Conservation (phyloP, 2,329 filamentous ascomycete genomes). For the Huntiella savannae region DNA sequence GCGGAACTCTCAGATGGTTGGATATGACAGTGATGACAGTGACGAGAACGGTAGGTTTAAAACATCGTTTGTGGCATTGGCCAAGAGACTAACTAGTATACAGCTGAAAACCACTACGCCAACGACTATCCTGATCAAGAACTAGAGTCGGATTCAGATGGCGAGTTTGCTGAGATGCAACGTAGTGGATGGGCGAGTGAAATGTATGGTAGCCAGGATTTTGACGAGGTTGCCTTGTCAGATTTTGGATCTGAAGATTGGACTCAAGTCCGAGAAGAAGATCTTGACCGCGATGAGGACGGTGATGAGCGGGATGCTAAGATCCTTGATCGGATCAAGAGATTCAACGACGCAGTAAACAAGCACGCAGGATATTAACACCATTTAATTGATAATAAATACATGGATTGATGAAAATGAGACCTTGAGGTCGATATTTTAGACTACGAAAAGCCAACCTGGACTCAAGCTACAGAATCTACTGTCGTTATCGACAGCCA, state of each 20-base stretch:
- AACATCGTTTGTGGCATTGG: too few species aligned
- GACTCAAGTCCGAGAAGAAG: conserved; percentile 14
- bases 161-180: conserved; percentile 7
- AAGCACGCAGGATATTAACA: conserved; percentile 7
- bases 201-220: conserved; percentile 26
- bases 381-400: too few species aligned
- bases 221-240: conserved; percentile 21
- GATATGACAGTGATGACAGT: conserved; percentile 38
- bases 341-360: conserved; percentile 11
- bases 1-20: conserved; percentile 12
- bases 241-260: conserved; percentile 20
- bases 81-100: not conserved
- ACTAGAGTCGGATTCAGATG: conserved; percentile 40
- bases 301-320: conserved; percentile 13
- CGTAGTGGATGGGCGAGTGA: conserved; percentile 29
- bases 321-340: conserved; percentile 14
- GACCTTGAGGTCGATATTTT: too few species aligned
- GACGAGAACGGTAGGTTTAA: conserved; percentile 40
- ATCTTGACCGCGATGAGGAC: not conserved
- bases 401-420: too few species aligned
- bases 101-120: conserved; percentile 60
- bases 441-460: too few species aligned
- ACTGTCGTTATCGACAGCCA: too few species aligned
- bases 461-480: too few species aligned
- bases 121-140: conserved; percentile 70